Percentiles rank a stretch among this genome's conserved stretches.
These are phyloP conservation scores for Paspalum vaginatum DNA, from an alignment of 176 grass and related monocot genomes.

Conservation along the genomic window DNA sequence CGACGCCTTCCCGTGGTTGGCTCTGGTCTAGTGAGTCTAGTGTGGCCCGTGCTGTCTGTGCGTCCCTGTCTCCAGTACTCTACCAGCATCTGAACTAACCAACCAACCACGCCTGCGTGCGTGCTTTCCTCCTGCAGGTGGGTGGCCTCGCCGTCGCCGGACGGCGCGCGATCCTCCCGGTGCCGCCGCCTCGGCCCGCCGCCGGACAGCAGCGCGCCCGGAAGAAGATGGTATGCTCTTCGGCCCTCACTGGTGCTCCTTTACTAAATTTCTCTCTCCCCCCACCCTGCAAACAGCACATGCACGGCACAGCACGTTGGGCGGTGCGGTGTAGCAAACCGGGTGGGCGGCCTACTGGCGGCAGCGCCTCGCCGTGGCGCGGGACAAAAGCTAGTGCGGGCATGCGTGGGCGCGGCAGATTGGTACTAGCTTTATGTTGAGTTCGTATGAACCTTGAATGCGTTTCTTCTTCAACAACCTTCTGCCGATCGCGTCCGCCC, in stretches of 20 bases:
- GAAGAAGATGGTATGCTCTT: conserved; percentile 60
- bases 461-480: background rate
- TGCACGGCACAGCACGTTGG: too few species aligned
- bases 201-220: conserved; percentile 43
- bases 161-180: conserved; percentile 39
- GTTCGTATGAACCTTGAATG: conserved; percentile 17
- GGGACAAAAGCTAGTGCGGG: background rate
- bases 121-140: conserved; percentile 22
- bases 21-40: background rate
- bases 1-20: background rate
- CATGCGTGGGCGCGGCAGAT: background rate
- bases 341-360: background rate
- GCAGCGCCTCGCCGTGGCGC: background rate
- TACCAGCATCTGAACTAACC: conserved; percentile 1
- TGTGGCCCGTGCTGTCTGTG: background rate
- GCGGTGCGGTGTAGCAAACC: background rate
- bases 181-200: conserved; percentile 31
- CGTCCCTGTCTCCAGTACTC: background rate
- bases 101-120: too few species aligned
- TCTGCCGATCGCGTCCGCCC: conserved; percentile 12
- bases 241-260: background rate
- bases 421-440: background rate
- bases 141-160: background rate
- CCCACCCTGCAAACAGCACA: background rate
- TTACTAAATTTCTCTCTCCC: too few species aligned